Base-by-base conservation (phyloP, 2,329 filamentous ascomycete genomes). In the Chrysoporthe puriensis region DNA sequence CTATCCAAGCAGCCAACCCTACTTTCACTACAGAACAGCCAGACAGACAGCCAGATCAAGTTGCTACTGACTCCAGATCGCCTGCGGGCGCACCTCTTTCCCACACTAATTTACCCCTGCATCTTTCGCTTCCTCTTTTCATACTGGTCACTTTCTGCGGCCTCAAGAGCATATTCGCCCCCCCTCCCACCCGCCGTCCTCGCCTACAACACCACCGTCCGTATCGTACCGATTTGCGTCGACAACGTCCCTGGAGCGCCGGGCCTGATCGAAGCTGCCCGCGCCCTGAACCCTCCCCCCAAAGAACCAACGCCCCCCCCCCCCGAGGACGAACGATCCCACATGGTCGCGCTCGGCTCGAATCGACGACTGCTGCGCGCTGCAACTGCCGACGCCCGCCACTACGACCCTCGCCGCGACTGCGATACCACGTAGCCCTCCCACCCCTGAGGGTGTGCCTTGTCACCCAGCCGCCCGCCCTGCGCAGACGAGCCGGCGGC, bases 381-480 rank as follows among this genome's bases (percentile, higher is more conserved):
- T 65, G 60, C 64, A 61, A 64, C 56, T 50, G 64, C 64, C 56
- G 44, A 59, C 60, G 64, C 64, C 61, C 61, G 64, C 34, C 46
- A 48, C 54, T 58, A 32, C 44, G 40, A 52, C 58, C 44, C 43
- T 64, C 57, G 32, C 42, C n/a, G 21, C 57, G 36, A 26, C 43
- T 21, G 16, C 43, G 14, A n/a, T 46, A 48, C 42, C n/a, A 48
- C 59, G 57, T 61, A 46, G 21, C 44, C 26, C n/a, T 48, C 21
- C 59, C 42, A 61, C 64, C 67, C 64, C 64, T 69, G 67, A 67
- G 63, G 52, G 66, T 69, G 26, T 54, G 59, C 48, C 54, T 57
- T 36, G 54, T 40, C 54, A 40, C 16, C 21, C 21, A 54, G 50
- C 50, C 50, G 26, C 26, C 26, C 32, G 52, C 14, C 54, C 34